Percentiles rank a stretch among this genome's conserved stretches.
Evolutionary conservation across 257 asterid genomes (phyloP).

Genomic region (Solanum clarkiae): DNA sequence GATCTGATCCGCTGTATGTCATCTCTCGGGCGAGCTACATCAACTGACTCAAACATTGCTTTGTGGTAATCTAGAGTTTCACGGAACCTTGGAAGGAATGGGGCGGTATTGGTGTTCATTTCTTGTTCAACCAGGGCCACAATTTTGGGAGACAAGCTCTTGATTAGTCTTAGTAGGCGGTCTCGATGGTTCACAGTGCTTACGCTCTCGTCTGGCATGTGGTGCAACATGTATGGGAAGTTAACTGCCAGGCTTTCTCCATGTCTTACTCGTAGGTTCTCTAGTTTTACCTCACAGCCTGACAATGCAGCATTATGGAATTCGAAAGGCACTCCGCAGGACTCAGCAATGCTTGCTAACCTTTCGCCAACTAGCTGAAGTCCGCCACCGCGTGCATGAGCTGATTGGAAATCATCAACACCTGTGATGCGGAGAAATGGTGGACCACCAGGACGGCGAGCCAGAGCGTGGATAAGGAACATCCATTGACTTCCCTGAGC

Average conservation of each 20-base stretch:
- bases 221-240: slow-evolving; percentile 78
- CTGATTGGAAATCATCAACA: slow-evolving; percentile 51
- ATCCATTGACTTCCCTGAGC: slow-evolving; percentile 98
- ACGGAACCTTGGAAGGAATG: slow-evolving; percentile 56
- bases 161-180: slow-evolving; percentile 59
- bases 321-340: slow-evolving; percentile 66
- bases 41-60: slow-evolving; percentile 89
- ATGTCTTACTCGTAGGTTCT: slow-evolving; percentile 28
- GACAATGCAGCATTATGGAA: slow-evolving; percentile 71
- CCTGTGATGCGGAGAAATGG: slow-evolving; percentile 43
- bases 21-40: slow-evolving; percentile 53
- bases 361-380: slow-evolving; percentile 59
- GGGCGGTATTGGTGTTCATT: slow-evolving; percentile 69
- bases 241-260: slow-evolving; percentile 87
- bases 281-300: slow-evolving; percentile 45
- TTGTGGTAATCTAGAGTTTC: slow-evolving; percentile 70
- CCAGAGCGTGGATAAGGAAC: slow-evolving; percentile 33
- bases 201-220: slow-evolving; percentile 98
- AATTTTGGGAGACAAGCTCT: slow-evolving; percentile 66
- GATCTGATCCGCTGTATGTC: slow-evolving; percentile 58
- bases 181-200: slow-evolving; percentile 71
- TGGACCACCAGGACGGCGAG: slow-evolving; percentile 40
- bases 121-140: slow-evolving; percentile 79
- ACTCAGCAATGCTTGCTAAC: slow-evolving; percentile 44
- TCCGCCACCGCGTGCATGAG: slow-evolving; percentile 87